phyloP scores from a whole-genome alignment of 352 stramenopile genomes.

The Globisporangium spinosum region DNA sequence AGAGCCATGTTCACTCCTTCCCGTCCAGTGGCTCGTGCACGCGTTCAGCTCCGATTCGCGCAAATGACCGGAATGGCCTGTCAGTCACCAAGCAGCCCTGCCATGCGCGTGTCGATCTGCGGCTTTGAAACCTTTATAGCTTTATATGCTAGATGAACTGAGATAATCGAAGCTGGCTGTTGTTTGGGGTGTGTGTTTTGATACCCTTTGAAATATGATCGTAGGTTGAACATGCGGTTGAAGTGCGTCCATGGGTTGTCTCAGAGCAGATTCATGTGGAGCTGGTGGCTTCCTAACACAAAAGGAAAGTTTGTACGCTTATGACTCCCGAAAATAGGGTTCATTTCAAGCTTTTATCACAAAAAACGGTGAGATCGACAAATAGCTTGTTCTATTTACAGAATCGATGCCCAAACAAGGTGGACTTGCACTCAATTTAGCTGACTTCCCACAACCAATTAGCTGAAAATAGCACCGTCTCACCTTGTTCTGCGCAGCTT shows the following conservation, averaged over 20 bases:
- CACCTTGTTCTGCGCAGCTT: neutral
- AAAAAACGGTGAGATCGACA: neutral
- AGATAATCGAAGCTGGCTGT: neutral
- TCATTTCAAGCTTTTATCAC: neutral
- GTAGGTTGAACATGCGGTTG: neutral
- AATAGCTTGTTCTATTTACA: neutral
- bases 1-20: neutral
- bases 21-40: neutral
- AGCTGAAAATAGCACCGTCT: neutral
- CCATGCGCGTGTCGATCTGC: neutral
- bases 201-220: neutral
- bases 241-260: neutral
- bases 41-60: neutral
- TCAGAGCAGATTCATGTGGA: constrained; percentile 1
- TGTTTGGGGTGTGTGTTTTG: neutral
- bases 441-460: neutral
- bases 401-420: neutral
- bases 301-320: neutral
- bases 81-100: neutral
- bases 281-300: neutral
- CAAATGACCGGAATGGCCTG: neutral
- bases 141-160: neutral
- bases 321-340: neutral
- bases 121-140: neutral
- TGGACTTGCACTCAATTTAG: neutral